Conservation (phyloP, 2,329 filamentous ascomycete species). For the Orbilia ellipsospora region DNA sequence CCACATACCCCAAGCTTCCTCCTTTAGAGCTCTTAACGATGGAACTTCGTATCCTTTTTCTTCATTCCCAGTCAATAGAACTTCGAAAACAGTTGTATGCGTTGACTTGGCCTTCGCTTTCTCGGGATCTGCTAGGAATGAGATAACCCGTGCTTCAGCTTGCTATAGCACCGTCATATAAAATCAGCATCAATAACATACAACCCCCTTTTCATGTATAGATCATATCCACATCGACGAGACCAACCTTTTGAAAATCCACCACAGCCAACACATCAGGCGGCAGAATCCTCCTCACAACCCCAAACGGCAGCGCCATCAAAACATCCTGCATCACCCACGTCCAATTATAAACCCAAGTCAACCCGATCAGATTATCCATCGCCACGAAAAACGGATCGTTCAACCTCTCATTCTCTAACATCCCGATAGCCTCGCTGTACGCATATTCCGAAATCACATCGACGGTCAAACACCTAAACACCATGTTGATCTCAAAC, state of each 20-base stretch:
- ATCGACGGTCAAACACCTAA: conserved; percentile 62
- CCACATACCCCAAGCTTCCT: conserved; percentile 59
- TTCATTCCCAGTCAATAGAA: conserved; percentile 60
- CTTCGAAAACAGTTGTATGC: conserved; percentile 62
- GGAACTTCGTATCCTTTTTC: conserved; percentile 50
- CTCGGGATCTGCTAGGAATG: conserved; percentile 54
- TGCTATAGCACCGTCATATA: conserved; percentile 19
- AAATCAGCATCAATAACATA: not conserved
- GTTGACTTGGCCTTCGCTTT: conserved; percentile 58
- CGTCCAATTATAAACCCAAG: conserved; percentile 64
- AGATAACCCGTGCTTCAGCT: conserved; percentile 35
- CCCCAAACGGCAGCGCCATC: conserved; percentile 57
- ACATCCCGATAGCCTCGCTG: conserved; percentile 62
- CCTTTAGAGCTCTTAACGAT: conserved; percentile 55
- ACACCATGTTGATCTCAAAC: conserved; percentile 44
- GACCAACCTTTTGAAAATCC: conserved; percentile 45
- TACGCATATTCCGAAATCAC: conserved; percentile 64
- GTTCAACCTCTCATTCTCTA: conserved; percentile 63
- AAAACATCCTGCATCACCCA: conserved; percentile 53
- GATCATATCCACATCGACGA: conserved; percentile 2
- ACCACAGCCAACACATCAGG: conserved; percentile 56
- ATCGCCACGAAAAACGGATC: conserved; percentile 64
- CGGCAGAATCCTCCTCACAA: conserved; percentile 57
- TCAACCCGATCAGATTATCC: conserved; percentile 61
- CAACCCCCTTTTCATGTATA: too few relatives aligned